Base-by-base conservation (phyloP, 1,139 yeast genomes). In the Taiozyma sp. region DNA sequence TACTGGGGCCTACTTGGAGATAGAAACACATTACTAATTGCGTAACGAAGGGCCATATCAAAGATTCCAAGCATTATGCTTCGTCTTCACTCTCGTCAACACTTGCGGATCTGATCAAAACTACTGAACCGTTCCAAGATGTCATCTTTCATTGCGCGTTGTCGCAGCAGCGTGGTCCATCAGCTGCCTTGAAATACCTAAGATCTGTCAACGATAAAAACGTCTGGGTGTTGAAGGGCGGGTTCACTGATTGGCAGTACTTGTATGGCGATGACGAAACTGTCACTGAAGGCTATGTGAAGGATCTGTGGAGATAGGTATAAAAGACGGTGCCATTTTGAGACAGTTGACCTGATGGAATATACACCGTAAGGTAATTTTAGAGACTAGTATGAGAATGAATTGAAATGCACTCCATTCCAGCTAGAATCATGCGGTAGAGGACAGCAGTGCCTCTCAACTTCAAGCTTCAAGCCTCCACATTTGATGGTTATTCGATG, bases 121-220 rank as follows among this genome's bases (percentile, higher is more conserved):
- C 68, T 16, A 58, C 68, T 24, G 62, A 81, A 5, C 63, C 68
- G 10, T 64, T 67, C 7, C 66, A 72, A 13, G 72, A 76, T 48
- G 79, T 79, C 52, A 83, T 90, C 0, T 91, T 93, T 70, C 97
- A 91, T 66, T 93, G 98, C 68, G 91, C 90, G 41, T 74, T 88
- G 44, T 85, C 95, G 3, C 97, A 91, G 67, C 95, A 84, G 53
- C 73, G 98, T 46, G 98, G 98, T 0, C 98, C 98, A 0, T 73
- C 88, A 9, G 79, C 96, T 3, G 90, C 97, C 0, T 71, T 83
- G 65, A 75, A 75, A 59, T 87, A 86, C 59, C 68, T 83, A 53
- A 70, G 93, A 56, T 72, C 76, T 21, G 62, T 84, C 19, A 65
- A 64, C 10, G 61, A 68, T 3, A 74, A 84, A 56, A 74, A 77